phyloP scores from a whole-genome alignment of 768 basidiomycete genomes.

The Trametes cinnabarina region DNA sequence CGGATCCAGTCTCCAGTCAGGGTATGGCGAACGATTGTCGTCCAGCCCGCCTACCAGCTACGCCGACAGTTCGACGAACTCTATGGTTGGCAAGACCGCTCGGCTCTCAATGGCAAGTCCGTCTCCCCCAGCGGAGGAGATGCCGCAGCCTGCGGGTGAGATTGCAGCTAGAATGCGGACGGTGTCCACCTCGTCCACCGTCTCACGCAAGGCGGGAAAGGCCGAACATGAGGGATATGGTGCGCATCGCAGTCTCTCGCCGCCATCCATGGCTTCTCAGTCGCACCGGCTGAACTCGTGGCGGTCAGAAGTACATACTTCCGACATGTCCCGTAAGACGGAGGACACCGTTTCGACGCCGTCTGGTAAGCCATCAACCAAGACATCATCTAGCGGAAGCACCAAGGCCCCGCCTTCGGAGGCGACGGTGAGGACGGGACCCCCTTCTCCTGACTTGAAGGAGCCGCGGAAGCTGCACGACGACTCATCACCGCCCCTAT shows the following conservation, averaged over 20 bases:
- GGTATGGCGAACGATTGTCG: constrained; percentile 4
- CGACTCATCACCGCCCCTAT: constrained; percentile 49
- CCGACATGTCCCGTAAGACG: neutral
- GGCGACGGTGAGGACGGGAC: neutral
- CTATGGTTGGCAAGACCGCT: constrained; percentile 18
- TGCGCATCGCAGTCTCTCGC: neutral
- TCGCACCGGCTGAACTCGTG: constrained; percentile 24
- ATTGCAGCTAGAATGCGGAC: neutral
- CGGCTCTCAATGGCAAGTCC: constrained; percentile 14
- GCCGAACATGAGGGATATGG: neutral
- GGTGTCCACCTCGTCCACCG: constrained; percentile 3
- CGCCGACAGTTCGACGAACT: constrained; percentile 20
- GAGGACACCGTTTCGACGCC: neutral
- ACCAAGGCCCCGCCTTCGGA: neutral
- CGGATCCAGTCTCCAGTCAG: neutral
- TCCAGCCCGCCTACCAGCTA: constrained; percentile 19
- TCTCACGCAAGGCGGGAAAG: neutral
- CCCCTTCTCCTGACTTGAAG: constrained; percentile 12
- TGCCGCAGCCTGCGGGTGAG: neutral
- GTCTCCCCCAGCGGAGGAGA: neutral
- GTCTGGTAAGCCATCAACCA: neutral
- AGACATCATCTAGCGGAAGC: neutral
- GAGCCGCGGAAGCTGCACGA: constrained; percentile 60
- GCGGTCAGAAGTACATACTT: constrained; percentile 24
- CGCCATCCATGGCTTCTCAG: constrained; percentile 2